Percentiles rank a stretch among this genome's conserved stretches.
These are phyloP conservation scores for Yarrowia porcina DNA, from an alignment of 805 yeast species.

Conservation along the genomic window DNA sequence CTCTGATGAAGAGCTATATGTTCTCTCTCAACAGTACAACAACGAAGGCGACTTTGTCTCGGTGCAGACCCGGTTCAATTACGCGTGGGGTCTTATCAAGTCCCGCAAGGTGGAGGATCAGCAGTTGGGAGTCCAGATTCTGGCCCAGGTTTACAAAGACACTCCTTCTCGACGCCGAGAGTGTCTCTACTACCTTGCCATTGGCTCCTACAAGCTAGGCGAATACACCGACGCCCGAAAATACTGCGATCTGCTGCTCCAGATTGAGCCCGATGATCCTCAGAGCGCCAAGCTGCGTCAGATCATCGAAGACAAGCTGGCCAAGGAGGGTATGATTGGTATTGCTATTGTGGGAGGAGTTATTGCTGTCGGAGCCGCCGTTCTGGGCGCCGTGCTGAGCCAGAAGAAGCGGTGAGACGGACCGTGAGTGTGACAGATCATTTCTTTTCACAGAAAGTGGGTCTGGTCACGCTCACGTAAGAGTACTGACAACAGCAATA, in stretches of 20 bases:
- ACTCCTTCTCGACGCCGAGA: conserved; percentile 84
- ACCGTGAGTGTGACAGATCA: background rate
- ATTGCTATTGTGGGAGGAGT: conserved; percentile 83
- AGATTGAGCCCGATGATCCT: conserved; percentile 77
- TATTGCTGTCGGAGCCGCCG: conserved; percentile 78
- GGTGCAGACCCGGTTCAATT: conserved; percentile 83
- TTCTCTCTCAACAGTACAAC: conserved; percentile 71
- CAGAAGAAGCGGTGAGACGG: conserved; percentile 26
- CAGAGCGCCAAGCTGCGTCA: conserved; percentile 72
- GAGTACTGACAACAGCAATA: background rate
- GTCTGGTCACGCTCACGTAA: conserved; percentile 5
- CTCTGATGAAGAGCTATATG: conserved; percentile 67
- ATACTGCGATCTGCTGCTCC: conserved; percentile 72
- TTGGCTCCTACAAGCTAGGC: conserved; percentile 85
- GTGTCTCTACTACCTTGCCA: conserved; percentile 77
- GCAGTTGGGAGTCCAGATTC: conserved; percentile 71
- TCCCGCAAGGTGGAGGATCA: conserved; percentile 61
- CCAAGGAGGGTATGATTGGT: conserved; percentile 85
- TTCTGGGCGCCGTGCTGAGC: conserved; percentile 40
- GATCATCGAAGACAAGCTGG: conserved; percentile 78
- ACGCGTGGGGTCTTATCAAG: conserved; percentile 93
- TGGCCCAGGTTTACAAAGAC: conserved; percentile 59
- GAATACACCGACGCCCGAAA: conserved; percentile 83
- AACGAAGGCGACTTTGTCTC: conserved; percentile 78
- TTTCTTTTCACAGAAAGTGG: background rate